Evolutionary conservation across 148 eudicot genomes (phyloP), one percentile per base, ranked within the genome.

Genomic region (Arctostaphylos glauca): DNA sequence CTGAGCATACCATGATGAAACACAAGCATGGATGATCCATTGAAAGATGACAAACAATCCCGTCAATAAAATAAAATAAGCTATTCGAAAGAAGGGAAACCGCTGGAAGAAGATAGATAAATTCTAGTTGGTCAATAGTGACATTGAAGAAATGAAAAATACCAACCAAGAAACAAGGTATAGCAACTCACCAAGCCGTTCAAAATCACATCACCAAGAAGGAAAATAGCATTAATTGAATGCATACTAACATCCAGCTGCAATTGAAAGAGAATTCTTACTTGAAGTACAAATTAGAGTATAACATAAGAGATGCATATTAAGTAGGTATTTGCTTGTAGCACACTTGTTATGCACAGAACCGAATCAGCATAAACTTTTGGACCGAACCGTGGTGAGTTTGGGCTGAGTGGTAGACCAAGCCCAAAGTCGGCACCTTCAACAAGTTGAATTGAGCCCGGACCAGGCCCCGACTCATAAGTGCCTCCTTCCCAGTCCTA

Each of bases 11-110:
- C 89, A 67, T 25, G 88, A 64, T 66, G 90, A 88, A 77, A 90
- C 82, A 81, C 89, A 92, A 81, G 86, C 90, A 86, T 96, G 99
- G 80, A 89, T 54, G 83, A 93, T 91, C 99, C 99, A 96, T 80
- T 96, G 98, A 91, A 84, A 88, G 80, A 92, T 81, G 81, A 96
- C 92, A 80, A 88, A 96, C 19, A 79, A 70, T 62, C 85, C 83
- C 18, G 96, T 94, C 94, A 93, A 92, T 74, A 91, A 53, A 71
- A 90, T 80, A 54, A 96, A 93, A 86, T 96, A 96, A 48, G 88
- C 90, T 62, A 93, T 53, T 47, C 99, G 93, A 86, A 94, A 96
- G 85, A 93, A 84, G 50, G 98, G 96, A 75, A 92, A 93, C 66
- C 90, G 86, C 98, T 94, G 93, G 55, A 76, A 86, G 44, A 21